A percentile compares a stretch with the other conserved stretches of the same genome.
These are phyloP conservation scores for Candida germanica DNA, from an alignment of 805 yeast species.

Conservation along the genomic window DNA sequence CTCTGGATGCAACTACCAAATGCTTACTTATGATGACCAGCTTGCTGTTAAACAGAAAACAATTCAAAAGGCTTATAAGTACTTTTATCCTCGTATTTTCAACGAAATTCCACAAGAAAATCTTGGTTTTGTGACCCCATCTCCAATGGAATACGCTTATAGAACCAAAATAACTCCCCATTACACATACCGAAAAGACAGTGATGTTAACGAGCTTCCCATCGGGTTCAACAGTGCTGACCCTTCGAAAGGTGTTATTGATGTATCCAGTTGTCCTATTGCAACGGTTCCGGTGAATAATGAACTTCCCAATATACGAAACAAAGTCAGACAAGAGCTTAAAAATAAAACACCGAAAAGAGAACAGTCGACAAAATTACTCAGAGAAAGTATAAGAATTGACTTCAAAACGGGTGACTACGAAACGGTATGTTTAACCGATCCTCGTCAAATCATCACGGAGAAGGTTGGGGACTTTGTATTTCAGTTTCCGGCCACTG, in stretches of 20 bases:
- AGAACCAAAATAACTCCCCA: slow-evolving; percentile 44
- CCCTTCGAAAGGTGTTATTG: slow-evolving; percentile 23
- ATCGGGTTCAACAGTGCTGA: slow-evolving; percentile 32
- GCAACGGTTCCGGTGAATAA: slow-evolving; percentile 32
- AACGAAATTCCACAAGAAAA: slow-evolving; percentile 4
- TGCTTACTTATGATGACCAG: slow-evolving; percentile 39
- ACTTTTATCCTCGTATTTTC: slow-evolving; percentile 27
- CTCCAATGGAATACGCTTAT: slow-evolving; percentile 38
- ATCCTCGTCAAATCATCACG: slow-evolving; percentile 27
- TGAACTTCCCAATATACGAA: slow-evolving; percentile 16
- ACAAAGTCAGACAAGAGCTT: slow-evolving; percentile 8
- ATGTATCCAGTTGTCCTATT: slow-evolving; percentile 36
- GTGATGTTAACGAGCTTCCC: slow-evolving; percentile 8
- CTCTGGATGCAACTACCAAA: slow-evolving; percentile 43
- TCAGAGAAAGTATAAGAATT: slow-evolving; percentile 33
- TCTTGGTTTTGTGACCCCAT: slow-evolving; percentile 28
- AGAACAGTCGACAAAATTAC: slow-evolving; percentile 15
- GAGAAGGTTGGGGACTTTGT: slow-evolving; percentile 33
- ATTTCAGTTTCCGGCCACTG: slow-evolving; percentile 37
- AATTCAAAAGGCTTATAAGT: slow-evolving; percentile 33
- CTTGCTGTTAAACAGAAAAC: slow-evolving; percentile 27
- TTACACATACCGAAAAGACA: slow-evolving; percentile 16
- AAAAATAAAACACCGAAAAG: slow-evolving; percentile 4
- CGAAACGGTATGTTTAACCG: slow-evolving; percentile 22
- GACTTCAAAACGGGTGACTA: slow-evolving; percentile 30